A percentile compares a stretch with the other conserved stretches of the same genome.
These are phyloP conservation scores for Murraya koenigii DNA, from an alignment of 345 rosid species.

Conservation along the genomic window DNA sequence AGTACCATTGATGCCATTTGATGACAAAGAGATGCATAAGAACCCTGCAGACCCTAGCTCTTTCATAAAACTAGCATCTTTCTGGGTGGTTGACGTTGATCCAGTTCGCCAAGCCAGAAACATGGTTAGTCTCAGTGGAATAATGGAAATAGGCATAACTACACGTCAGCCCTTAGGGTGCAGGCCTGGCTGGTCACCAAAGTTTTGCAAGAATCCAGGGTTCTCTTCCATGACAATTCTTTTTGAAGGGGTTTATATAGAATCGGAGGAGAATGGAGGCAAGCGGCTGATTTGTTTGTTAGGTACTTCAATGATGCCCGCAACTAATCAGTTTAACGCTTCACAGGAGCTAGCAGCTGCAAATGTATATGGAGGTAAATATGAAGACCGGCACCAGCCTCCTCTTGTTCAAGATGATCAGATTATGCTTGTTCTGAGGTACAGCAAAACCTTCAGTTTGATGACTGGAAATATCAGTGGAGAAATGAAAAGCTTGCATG, in stretches of 20 bases:
- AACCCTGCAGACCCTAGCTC: too few relatives aligned
- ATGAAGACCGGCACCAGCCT: background rate
- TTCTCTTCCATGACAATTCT: background rate
- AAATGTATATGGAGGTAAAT: background rate
- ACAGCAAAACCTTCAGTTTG: background rate
- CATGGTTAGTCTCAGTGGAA: background rate
- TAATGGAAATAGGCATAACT: background rate
- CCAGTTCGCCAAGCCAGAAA: slow-evolving; percentile 4
- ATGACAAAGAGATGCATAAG: background rate
- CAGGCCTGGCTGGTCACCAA: background rate
- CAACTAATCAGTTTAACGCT: background rate
- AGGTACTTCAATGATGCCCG: background rate
- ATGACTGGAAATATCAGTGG: background rate
- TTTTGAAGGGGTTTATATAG: slow-evolving; percentile 2
- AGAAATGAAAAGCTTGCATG: slow-evolving; percentile 1
- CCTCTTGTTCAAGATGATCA: background rate
- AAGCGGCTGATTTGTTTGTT: background rate
- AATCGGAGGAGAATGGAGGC: slow-evolving; percentile 3
- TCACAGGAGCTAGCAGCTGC: background rate
- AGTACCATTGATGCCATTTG: slow-evolving; percentile 23
- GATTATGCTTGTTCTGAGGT: background rate
- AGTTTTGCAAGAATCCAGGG: background rate
- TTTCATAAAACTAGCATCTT: slow-evolving; percentile 14
- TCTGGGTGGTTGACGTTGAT: slow-evolving; percentile 10
- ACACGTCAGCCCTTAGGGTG: background rate